phyloP scores from a whole-genome alignment of 2,329 filamentous ascomycete genomes.

The Fusarium haematococcum region DNA sequence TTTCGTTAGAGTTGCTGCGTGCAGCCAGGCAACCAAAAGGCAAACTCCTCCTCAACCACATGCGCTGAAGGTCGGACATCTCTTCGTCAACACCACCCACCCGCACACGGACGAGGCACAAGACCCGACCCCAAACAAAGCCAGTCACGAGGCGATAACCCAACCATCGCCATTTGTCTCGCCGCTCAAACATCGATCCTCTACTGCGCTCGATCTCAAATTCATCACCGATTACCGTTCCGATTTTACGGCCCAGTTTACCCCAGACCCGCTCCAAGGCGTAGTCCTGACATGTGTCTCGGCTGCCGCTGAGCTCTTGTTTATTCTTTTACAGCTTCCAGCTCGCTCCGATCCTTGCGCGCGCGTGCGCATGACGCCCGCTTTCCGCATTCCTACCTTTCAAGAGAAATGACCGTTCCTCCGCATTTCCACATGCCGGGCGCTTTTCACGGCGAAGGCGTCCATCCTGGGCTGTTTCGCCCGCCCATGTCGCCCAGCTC shows the following conservation, averaged over 20 bases:
- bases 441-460: conserved; percentile 50
- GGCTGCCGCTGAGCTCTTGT: conserved; percentile 39
- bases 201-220: conserved; percentile 5
- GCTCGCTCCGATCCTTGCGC: conserved; percentile 7
- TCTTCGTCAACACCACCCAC: neutral
- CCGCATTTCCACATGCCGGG: conserved; percentile 53
- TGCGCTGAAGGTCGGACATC: conserved; percentile 1
- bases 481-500: conserved; percentile 58
- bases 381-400: conserved; percentile 13
- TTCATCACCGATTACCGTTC: conserved; percentile 8
- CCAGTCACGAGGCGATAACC: conserved; percentile 30
- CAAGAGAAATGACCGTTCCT: conserved; percentile 43
- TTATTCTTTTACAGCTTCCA: conserved; percentile 18
- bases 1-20: conserved; percentile 29
- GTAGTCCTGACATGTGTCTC: conserved; percentile 44
- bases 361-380: conserved; percentile 4
- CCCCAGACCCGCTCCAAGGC: conserved; percentile 33
- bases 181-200: neutral
- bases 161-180: conserved; percentile 7
- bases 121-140: conserved; percentile 12
- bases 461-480: conserved; percentile 61
- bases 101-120: conserved; percentile 25
- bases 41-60: conserved; percentile 3
- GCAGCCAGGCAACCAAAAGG: conserved; percentile 18
- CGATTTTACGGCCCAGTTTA: conserved; percentile 13